Evolutionary conservation across 805 yeast species (phyloP), one percentile per base, ranked within the genome.

Genomic region (Pichia gijzeniarum): DNA sequence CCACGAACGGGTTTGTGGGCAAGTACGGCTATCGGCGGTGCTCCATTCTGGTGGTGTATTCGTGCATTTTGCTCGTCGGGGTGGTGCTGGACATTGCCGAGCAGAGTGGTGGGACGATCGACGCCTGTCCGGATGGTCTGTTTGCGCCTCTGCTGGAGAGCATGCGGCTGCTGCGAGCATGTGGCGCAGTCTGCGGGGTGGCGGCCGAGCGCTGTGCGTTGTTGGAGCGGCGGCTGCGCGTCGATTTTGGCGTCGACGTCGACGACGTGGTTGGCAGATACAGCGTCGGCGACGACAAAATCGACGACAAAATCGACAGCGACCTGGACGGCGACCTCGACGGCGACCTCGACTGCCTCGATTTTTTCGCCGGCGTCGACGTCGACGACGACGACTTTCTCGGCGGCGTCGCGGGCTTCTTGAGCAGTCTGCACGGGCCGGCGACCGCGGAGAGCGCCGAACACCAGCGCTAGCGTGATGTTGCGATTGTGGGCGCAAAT

Each of bases 1-100:
- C 72, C 0, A 63, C 72, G 27, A 56, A 58, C 21, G 54, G 63
- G 33, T 74, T 73, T 51, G 57, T 62, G 38, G 50, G 49, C 14
- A 59, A 59, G 1, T 76, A 72, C 51, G 74, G 75, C 2, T 64
- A 61, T 22, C 56, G 65, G 22, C 58, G 69, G 38, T 69, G 70
- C 3, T 73, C 79, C 1, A 67, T 73, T 3, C 67, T 73, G 50
- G 69, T 73, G 35, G 71, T 74, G 3, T 74, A 74, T 52, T 67
- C 76, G 44, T 64, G 72, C 28, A 72, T 74, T 52, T 59, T 73
- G 37, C 37, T 51, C 7, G 38, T 51, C 6, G 47, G 53, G 3
- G 48, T 51, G 1, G 50, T 53, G 8, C 14, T 54, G 14, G 40
- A 47, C 2, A 28, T 33, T 5, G 18, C 21, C 6, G 28, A 31